Percentiles rank a stretch among this genome's conserved stretches.
phyloP scores from a whole-genome alignment of 768 basidiomycete species.

The Cyclocybe aegerita region DNA sequence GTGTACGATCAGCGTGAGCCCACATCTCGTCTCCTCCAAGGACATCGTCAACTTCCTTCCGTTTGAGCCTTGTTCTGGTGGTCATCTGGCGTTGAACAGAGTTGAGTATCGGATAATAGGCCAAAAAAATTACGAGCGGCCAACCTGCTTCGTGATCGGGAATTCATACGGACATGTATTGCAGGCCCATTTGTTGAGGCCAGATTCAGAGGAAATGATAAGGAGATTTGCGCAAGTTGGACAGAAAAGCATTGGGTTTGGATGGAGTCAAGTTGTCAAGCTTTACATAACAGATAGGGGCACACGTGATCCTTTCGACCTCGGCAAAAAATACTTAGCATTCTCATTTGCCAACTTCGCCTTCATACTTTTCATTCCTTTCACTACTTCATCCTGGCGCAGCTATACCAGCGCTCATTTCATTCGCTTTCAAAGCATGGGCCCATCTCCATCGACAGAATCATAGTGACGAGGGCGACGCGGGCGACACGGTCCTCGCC shows the following conservation, averaged over 20 bases:
- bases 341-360: slow-evolving; percentile 3
- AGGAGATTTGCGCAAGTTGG: slow-evolving; percentile 92
- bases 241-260: slow-evolving; percentile 77
- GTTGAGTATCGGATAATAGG: not conserved
- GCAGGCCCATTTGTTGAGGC: slow-evolving; percentile 91
- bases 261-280: too few relatives aligned
- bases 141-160: slow-evolving; percentile 81
- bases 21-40: slow-evolving; percentile 92
- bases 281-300: too few relatives aligned
- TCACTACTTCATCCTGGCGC: slow-evolving; percentile 17
- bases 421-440: slow-evolving; percentile 11
- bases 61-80: slow-evolving; percentile 77
- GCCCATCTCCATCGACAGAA: not conserved
- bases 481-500: not conserved
- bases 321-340: too few relatives aligned
- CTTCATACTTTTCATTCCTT: slow-evolving; percentile 1
- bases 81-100: slow-evolving; percentile 70
- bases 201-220: slow-evolving; percentile 72
- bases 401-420: slow-evolving; percentile 7
- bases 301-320: too few relatives aligned
- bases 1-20: slow-evolving; percentile 89
- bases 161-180: slow-evolving; percentile 96
- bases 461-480: slow-evolving; percentile 5
- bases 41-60: slow-evolving; percentile 96
- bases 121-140: slow-evolving; percentile 3